Conservation (phyloP, 768 basidiomycete genomes). For the Strobilomyces confusus region DNA sequence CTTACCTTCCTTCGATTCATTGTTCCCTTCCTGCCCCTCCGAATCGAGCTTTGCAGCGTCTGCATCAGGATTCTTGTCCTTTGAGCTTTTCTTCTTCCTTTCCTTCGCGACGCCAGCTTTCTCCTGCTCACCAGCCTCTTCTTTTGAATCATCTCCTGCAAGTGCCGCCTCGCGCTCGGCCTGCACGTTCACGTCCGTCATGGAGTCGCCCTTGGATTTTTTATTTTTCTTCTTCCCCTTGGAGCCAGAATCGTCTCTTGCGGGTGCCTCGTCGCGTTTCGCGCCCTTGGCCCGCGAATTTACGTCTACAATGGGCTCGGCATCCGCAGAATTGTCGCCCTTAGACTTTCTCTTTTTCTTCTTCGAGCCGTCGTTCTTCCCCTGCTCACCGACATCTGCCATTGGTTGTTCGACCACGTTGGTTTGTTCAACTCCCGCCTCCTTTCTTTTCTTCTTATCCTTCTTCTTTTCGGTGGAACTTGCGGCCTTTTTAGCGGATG, state of each 20-base stretch:
- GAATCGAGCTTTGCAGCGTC: background rate
- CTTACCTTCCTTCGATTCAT: conserved; percentile 3
- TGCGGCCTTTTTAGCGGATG: background rate
- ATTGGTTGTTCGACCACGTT: background rate
- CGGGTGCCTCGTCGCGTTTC: background rate
- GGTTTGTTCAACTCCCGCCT: background rate
- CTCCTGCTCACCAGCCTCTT: background rate
- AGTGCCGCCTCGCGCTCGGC: background rate
- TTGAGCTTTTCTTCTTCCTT: conserved; percentile 16
- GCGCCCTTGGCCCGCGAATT: background rate
- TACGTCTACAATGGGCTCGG: background rate
- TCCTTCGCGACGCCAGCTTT: conserved; percentile 1
- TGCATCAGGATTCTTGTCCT: conserved; percentile 2
- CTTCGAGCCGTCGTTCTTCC: conserved; percentile 4
- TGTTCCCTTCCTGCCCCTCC: background rate
- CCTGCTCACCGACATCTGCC: background rate
- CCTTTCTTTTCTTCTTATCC: conserved; percentile 14
- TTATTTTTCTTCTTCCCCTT: conserved; percentile 18
- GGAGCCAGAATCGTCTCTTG: background rate
- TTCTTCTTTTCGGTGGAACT: conserved; percentile 8
- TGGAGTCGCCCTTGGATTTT: conserved; percentile 9
- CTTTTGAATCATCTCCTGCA: background rate
- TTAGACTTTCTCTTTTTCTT: conserved; percentile 21
- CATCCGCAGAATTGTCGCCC: background rate
- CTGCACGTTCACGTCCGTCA: background rate